phyloP scores from a whole-genome alignment of 23 red algal genomes.

The Gracilaria caudata region DNA sequence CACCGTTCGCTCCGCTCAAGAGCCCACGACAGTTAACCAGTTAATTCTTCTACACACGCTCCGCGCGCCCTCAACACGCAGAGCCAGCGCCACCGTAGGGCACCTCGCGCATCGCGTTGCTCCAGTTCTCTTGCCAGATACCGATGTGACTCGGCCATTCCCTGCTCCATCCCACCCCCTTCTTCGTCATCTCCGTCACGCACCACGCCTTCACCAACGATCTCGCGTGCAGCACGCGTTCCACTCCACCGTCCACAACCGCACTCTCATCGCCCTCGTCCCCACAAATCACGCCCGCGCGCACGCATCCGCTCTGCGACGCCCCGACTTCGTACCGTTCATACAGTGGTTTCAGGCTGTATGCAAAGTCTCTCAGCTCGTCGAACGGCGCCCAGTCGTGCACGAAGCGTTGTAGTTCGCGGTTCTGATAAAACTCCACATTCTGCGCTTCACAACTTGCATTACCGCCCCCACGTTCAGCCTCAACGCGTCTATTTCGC shows the following conservation, averaged over 20 bases:
- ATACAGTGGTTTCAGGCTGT: slow-evolving; percentile 9
- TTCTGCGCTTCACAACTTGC: background rate
- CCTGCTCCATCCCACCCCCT: background rate
- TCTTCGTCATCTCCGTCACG: background rate
- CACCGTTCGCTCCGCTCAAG: too few species aligned
- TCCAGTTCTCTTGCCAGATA: background rate
- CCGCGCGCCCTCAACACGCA: too few species aligned
- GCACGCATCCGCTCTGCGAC: background rate
- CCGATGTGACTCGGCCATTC: background rate
- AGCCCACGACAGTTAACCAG: too few species aligned
- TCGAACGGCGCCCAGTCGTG: background rate
- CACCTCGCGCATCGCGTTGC: background rate
- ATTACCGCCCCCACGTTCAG: background rate
- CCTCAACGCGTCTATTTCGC: background rate
- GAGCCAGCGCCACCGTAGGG: too few species aligned
- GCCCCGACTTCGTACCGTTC: background rate
- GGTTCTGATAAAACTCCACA: background rate
- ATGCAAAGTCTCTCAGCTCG: background rate
- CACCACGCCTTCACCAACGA: slow-evolving; percentile 21
- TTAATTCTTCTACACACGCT: too few species aligned
- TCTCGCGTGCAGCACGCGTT: slow-evolving; percentile 8
- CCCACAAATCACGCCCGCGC: background rate
- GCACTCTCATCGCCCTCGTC: too few species aligned
- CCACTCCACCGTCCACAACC: slow-evolving; percentile 1
- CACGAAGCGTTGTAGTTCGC: background rate